Evolutionary conservation across 176 grass and related monocot species (phyloP), one percentile per base, ranked within the genome.

Genomic region (Dendrocalamus sinicus): DNA sequence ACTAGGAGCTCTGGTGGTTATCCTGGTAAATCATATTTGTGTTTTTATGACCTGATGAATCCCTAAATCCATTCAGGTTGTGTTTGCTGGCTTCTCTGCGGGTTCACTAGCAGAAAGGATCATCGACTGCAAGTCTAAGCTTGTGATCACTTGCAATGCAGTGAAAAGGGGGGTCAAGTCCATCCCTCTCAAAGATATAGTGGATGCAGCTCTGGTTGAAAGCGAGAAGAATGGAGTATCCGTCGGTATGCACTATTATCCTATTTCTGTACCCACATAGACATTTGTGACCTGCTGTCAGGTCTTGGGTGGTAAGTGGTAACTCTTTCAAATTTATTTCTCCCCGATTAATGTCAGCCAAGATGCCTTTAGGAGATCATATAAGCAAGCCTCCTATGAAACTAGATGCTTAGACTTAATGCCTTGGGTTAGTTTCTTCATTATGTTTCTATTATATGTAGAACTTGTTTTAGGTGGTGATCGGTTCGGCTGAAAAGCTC

Each of bases 61-160:
- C 70, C 23, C 26, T n/a, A 66, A 50, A 26, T 48, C 66, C 76
- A 24, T 64, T 45, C 70, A 98, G 95, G 95, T 98, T 82, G 95
- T 98, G 39, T 98, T 98, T 85, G 93, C 95, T 57, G 93, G 95
- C 73, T 98, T 98, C 79, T 98, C 95, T 79, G 87, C 93, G 19
- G 95, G 95, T 70, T 93, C 95, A 1, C 89, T 98, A n/a, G 84
- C 93, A 45, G 93, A 98, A 92, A 91, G 95, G 87, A 95, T 95
- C 17, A 58, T 89, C 74, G 95, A 93, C 73, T 98, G 95, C 84
- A 98, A 90, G 78, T 93, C 95, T 14, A 98, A 98, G 84, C 84
- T 93, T 59, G 93, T 98, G 65, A 88, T 98, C 76, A 93, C 95
- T 14, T 98, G 95, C 85, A 98, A 98, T 93, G 93, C 95, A 26